These are phyloP conservation scores for Arthonia radiata DNA, from an alignment of 495 filamentous ascomycete species.

Conservation along the genomic window DNA sequence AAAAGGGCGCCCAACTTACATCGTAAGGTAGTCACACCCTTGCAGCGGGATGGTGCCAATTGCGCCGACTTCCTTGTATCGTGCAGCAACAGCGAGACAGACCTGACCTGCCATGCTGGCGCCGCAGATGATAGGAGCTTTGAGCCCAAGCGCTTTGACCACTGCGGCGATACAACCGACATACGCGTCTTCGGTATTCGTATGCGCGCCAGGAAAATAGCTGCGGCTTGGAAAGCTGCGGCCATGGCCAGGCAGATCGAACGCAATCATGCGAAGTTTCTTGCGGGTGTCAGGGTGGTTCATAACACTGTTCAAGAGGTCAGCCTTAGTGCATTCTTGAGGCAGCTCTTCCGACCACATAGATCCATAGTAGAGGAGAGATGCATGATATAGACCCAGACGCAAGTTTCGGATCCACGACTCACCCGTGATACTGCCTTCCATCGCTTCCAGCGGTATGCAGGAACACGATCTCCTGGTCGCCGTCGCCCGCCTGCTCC, in stretches of 20 bases:
- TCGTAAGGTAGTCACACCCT: constrained; percentile 11
- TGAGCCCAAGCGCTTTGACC: constrained; percentile 12
- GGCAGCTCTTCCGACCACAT: no score
- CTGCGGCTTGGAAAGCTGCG: constrained; percentile 13
- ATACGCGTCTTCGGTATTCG: constrained; percentile 17
- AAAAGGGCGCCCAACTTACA: constrained; percentile 9
- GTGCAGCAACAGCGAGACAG: constrained; percentile 16
- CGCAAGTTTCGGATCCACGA: no score
- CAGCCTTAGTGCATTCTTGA: no score
- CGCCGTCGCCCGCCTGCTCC: constrained; percentile 14
- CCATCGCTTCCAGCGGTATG: constrained; percentile 17
- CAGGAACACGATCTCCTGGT: constrained; percentile 16
- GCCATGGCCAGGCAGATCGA: constrained; percentile 18
- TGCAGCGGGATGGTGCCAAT: constrained; percentile 17
- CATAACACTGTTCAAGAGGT: no score
- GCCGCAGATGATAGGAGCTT: constrained; percentile 18
- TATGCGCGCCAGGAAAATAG: constrained; percentile 14
- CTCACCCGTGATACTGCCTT: constrained; percentile 17
- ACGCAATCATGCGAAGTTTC: constrained; percentile 15
- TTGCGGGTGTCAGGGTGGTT: constrained; percentile 14
- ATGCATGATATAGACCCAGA: no score
- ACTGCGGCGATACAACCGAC: constrained; percentile 15
- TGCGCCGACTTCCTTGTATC: constrained; percentile 15
- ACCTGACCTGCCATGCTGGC: constrained; percentile 19
- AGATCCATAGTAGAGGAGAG: no score